Base-by-base conservation (phyloP, 805 yeast genomes). In the Kregervanrija pseudodelftensis region DNA sequence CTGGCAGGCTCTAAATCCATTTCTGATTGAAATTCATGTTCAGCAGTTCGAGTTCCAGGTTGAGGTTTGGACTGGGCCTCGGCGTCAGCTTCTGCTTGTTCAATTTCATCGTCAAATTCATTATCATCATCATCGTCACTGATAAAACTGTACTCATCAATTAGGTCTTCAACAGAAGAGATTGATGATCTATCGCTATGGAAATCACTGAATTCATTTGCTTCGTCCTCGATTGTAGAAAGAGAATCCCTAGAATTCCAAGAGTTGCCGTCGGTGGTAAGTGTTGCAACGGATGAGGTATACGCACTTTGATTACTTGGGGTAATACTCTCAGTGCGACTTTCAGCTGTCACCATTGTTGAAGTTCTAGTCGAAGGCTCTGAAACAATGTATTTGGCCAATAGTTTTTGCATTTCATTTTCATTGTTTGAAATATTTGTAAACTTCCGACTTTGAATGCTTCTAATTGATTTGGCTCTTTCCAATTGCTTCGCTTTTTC, bases 401-500 rank as follows among this genome's bases (percentile, higher is more conserved):
- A 32, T 3, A 43, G 8, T 37, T 34, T 40, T 30, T 37, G 45
- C n/a, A 47, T 17, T 28, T 40, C 37, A 12, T 16, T 4, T 5
- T 32, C 28, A 22, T 22, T 32, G 14, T 12, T 12, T 17, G 33
- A n/a, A 33, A 17, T 36, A 8, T 14, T 30, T 15, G 30, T 5
- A 8, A 13, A 13, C n/a, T 32, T 17, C 10, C 30, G 33, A 12
- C n/a, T 28, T 30, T 37, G 17, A 31, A 40, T 37, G 13, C 47
- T 44, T 13, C 37, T 46, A 16, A 38, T 34, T 17, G 47, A 41
- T 36, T 43, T 42, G 2, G 42, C 42, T 31, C 48, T 38, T 31
- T 43, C 48, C 16, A 49, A 12, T 8, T 46, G 35, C n/a, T 39
- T 45, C 1, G 46, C 38, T 9, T 47, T 47, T 12, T 45, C 47